phyloP scores from a whole-genome alignment of 495 filamentous ascomycete species.

The Achaetomiella virescens region DNA sequence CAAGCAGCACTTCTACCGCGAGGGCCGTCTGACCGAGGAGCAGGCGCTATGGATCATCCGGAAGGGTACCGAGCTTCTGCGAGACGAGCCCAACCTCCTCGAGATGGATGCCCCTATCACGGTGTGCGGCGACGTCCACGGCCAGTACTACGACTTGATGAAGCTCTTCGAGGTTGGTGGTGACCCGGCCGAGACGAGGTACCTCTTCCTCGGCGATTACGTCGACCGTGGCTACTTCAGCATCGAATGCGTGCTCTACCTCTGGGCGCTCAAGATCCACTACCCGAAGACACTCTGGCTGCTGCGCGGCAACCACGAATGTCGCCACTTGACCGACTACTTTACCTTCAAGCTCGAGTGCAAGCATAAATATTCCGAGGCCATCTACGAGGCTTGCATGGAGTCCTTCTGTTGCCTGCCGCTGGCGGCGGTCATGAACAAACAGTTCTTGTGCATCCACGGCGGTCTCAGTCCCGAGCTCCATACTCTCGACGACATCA shows the following conservation, averaged over 20 bases:
- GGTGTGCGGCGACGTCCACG: slow-evolving; percentile 98
- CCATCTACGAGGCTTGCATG: slow-evolving; percentile 95
- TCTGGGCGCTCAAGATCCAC: slow-evolving; percentile 98
- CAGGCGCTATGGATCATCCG: slow-evolving; percentile 94
- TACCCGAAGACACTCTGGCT: slow-evolving; percentile 97
- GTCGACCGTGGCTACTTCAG: slow-evolving; percentile 98
- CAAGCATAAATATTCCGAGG: slow-evolving; percentile 97
- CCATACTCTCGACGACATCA: slow-evolving; percentile 90
- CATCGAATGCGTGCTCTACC: slow-evolving; percentile 96
- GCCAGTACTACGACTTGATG: slow-evolving; percentile 99
- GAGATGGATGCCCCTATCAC: slow-evolving; percentile 99
- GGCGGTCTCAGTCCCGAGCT: slow-evolving; percentile 92
- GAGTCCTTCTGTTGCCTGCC: slow-evolving; percentile 94
- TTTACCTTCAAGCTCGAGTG: slow-evolving; percentile 99
- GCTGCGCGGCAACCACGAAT: slow-evolving; percentile 96
- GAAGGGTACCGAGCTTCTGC: slow-evolving; percentile 74
- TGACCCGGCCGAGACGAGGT: slow-evolving; percentile 90
- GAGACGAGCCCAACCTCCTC: slow-evolving; percentile 84
- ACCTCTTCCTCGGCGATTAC: slow-evolving; percentile 96
- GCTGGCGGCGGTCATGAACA: slow-evolving; percentile 97
- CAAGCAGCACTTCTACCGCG: slow-evolving; percentile 96
- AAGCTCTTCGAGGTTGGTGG: slow-evolving; percentile 98
- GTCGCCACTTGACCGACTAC: slow-evolving; percentile 96
- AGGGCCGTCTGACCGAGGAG: slow-evolving; percentile 93
- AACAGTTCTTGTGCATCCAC: slow-evolving; percentile 98